phyloP scores from a whole-genome alignment of 2,329 filamentous ascomycete genomes.

The Pseudogymnoascus sp. region DNA sequence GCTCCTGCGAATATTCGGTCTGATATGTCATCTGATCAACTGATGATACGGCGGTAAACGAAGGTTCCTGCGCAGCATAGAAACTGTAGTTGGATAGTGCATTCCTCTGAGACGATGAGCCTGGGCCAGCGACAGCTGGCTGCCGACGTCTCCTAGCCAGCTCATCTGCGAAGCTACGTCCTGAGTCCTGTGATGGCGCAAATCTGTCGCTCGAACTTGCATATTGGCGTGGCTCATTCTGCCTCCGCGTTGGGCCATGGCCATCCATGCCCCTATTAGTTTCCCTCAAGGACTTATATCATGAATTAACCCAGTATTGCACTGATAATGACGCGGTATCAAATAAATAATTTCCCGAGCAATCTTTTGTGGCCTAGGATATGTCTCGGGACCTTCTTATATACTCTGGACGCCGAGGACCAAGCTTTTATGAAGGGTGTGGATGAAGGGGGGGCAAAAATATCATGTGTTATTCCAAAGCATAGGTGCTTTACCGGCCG shows the following conservation, averaged over 20 bases:
- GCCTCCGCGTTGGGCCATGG: slow-evolving; percentile 7
- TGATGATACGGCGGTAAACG: slow-evolving; percentile 1
- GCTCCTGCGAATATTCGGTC: not conserved
- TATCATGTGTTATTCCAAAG: slow-evolving; percentile 3
- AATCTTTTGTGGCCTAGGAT: not conserved
- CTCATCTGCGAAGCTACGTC: not conserved
- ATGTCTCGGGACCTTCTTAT: not conserved
- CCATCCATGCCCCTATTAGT: slow-evolving; percentile 6
- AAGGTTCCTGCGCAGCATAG: not conserved
- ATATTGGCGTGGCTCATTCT: slow-evolving; percentile 1
- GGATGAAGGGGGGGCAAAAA: not conserved
- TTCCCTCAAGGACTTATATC: not conserved
- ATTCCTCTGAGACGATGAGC: not conserved
- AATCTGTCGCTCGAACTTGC: not conserved
- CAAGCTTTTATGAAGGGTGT: not conserved
- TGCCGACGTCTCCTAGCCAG: not conserved
- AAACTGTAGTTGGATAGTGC: not conserved
- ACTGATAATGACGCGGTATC: not conserved
- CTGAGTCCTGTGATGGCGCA: not conserved
- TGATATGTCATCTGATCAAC: slow-evolving; percentile 1
- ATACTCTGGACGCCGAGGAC: not conserved
- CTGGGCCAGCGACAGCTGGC: not conserved
- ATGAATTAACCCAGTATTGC: not conserved
- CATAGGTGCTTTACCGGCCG: not conserved
- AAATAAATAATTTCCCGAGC: not conserved